Evolutionary conservation across 2,329 filamentous ascomycete species (phyloP).

Genomic region (Nemania serpens): DNA sequence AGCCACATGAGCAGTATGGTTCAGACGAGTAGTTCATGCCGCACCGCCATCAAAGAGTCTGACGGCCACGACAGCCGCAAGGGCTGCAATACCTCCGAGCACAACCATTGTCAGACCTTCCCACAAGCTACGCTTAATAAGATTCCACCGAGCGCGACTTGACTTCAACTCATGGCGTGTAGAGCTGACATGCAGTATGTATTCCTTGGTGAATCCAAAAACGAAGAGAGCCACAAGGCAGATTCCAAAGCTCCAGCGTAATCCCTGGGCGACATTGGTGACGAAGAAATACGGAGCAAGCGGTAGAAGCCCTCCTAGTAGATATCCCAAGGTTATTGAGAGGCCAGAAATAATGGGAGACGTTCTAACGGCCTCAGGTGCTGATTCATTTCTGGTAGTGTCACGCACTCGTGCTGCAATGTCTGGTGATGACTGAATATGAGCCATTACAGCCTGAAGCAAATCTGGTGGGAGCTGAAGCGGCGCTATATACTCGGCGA

Average conservation of each 20-base stretch:
- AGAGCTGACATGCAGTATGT: conserved; percentile 38
- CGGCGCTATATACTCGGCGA: conserved; percentile 35
- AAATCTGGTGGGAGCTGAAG: conserved; percentile 36
- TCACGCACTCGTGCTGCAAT: conserved; percentile 16
- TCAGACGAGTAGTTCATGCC: conserved; percentile 13
- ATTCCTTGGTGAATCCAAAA: conserved; percentile 71
- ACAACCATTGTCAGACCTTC: conserved; percentile 62
- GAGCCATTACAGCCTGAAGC: conserved; percentile 31
- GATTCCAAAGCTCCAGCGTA: conserved; percentile 64
- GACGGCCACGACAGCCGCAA: conserved; percentile 59
- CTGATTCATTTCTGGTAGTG: conserved; percentile 43
- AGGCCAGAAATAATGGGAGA: conserved; percentile 60
- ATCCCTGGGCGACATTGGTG: conserved; percentile 48
- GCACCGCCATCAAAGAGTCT: conserved; percentile 48
- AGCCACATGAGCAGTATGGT: neutral
- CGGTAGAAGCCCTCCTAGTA: conserved; percentile 72
- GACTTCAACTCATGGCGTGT: conserved; percentile 23
- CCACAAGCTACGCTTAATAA: conserved; percentile 43
- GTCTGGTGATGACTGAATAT: conserved; percentile 29
- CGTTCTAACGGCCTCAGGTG: conserved; percentile 37
- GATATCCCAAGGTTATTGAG: conserved; percentile 71
- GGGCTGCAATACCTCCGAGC: conserved; percentile 61
- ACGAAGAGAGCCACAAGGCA: conserved; percentile 64
- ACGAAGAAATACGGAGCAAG: conserved; percentile 71
- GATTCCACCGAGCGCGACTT: conserved; percentile 43